Evolutionary conservation across 2,329 filamentous ascomycete species (phyloP), one percentile per base, ranked within the genome.

Genomic region (Bipolaris cookei): DNA sequence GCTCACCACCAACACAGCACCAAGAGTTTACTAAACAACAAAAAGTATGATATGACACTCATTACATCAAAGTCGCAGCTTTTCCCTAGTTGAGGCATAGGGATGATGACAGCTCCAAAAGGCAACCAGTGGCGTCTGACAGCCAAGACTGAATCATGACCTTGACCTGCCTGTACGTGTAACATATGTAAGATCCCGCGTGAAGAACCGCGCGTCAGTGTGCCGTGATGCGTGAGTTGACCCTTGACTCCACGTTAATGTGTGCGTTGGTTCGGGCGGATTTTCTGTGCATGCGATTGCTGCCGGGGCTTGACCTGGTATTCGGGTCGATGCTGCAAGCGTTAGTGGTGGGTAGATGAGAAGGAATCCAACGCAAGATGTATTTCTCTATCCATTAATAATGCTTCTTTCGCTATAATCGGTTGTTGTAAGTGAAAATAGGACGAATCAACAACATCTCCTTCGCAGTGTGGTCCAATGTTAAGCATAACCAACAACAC

Each of bases 71-170:
- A 4, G 3, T 11, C 14, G 42, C n/a, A 18, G 16, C 8, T 25
- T 11, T 16, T 14, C 41, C 41, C 14, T 30, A 20, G 4, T 13
- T 18, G 3, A 30, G 16, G n/a, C 42, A 28, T 32, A 7, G 2
- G 7, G 25, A 44, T 44, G 25, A 44, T 28, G 14, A 10, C n/a
- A 44, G 16, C 25, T 44, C 25, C 5, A 44, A 18, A 18, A 44
- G 25, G n/a, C 14, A 44, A 11, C n/a, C 28, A 28, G 42, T 44
- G 42, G 42, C 42, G 42, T 44, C 42, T 44, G n/a, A 44, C 42
- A 30, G 21, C 25, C 42, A 44, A 25, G 20, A 23, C 4, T 13
- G 11, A 8, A 25, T 6, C 23, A 16, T 44, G 42, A 25, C n/a
- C 30, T 44, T 6, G 23, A 44, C 30, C 14, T n/a, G n/a, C n/a